phyloP scores from a whole-genome alignment of 1,284 basidiomycete genomes.

The Leccinum cinnamomeum region DNA sequence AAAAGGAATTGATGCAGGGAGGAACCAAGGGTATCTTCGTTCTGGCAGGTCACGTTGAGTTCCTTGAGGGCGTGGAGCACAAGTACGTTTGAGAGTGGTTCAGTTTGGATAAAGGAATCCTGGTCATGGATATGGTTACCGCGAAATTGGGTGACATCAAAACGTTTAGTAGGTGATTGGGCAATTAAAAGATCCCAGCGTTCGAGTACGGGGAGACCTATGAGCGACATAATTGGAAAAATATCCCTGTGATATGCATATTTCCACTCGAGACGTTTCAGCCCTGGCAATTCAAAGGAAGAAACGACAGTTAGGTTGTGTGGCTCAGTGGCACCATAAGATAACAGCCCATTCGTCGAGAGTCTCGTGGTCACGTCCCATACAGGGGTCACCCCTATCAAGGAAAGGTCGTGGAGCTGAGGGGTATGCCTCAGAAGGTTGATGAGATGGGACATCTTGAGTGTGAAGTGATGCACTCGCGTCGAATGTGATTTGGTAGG shows the following conservation, averaged over 20 bases:
- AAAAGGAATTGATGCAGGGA: constrained; percentile 44
- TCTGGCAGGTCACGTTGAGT: constrained; percentile 42
- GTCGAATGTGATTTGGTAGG: constrained; percentile 29
- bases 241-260: constrained; percentile 31
- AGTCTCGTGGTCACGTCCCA: constrained; percentile 34
- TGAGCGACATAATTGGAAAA: constrained; percentile 34
- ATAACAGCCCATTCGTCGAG: constrained; percentile 18
- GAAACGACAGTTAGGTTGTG: constrained; percentile 8
- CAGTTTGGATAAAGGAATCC: constrained; percentile 23
- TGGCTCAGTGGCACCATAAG: constrained; percentile 6
- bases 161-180: constrained; percentile 31
- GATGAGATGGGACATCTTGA: constrained; percentile 40
- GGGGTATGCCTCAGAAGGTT: constrained; percentile 40
- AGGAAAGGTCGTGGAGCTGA: constrained; percentile 41
- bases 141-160: constrained; percentile 31
- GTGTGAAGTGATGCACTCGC: constrained; percentile 26
- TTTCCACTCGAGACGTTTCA: constrained; percentile 33
- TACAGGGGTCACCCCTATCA: constrained; percentile 43
- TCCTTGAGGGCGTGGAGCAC: constrained; percentile 38
- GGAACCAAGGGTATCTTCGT: constrained; percentile 39
- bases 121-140: constrained; percentile 33
- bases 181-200: constrained; percentile 35
- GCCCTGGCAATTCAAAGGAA: constrained; percentile 27
- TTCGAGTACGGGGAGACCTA: constrained; percentile 31
- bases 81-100: constrained; percentile 34